A percentile compares a stretch with the other conserved stretches of the same genome.
Conservation (phyloP, 2,329 filamentous ascomycete species). For the Penicillium sp. region DNA sequence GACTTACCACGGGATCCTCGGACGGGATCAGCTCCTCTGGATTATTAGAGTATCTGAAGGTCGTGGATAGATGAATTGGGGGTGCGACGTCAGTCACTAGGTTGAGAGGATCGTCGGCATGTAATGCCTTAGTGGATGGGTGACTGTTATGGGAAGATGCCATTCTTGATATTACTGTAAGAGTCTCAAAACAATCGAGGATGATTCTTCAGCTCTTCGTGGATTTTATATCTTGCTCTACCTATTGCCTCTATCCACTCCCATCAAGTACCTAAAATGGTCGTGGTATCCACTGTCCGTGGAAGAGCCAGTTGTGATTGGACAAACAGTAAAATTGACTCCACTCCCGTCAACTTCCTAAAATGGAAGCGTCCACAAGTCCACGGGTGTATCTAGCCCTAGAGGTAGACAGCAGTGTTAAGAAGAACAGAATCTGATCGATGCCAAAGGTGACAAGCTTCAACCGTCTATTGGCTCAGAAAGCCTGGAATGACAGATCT, state of each 20-base stretch:
- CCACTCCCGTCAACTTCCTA: constrained; percentile 4
- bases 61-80: constrained; percentile 86
- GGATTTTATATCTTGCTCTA: not conserved
- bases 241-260: not conserved
- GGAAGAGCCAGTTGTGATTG: not conserved
- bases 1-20: constrained; percentile 55
- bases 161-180: constrained; percentile 21
- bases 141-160: constrained; percentile 17
- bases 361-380: not conserved
- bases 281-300: not conserved
- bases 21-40: constrained; percentile 61
- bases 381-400: too few relatives aligned
- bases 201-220: too few relatives aligned
- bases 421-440: not conserved
- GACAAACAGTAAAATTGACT: not conserved
- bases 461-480: not conserved
- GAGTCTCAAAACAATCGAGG: not conserved
- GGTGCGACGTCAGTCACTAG: constrained; percentile 77
- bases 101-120: constrained; percentile 77
- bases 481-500: not conserved
- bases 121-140: constrained; percentile 63
- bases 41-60: constrained; percentile 74
- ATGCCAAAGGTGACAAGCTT: not conserved
- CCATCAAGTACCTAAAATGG: not conserved
- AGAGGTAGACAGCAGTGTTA: not conserved